Base-by-base conservation (phyloP, 352 stramenopile species). In the Peronosclerospora sorghi region DNA sequence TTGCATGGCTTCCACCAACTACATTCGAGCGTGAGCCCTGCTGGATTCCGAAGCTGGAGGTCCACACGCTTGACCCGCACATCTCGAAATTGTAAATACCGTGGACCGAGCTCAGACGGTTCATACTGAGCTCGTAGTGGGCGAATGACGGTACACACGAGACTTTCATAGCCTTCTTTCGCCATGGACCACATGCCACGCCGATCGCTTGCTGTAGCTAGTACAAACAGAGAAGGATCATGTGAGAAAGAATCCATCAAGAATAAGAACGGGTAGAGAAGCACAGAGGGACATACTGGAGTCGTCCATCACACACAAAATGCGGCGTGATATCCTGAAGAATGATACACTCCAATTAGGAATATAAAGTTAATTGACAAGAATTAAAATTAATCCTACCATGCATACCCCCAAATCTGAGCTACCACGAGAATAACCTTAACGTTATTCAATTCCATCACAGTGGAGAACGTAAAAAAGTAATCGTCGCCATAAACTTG, bases 171-270 rank as follows among this genome's bases (percentile, higher is more conserved):
- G 8, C 73, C 75, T 42, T 86, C 68, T 39, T 86, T 87, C 53
- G 88, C 73, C 62, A 83, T 83, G 9, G 70, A 58, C 76, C 75
- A 88, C 62, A 91, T 74, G 42, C 79, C 60, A n/a, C 73, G 69
- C n/a, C 65, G 65, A 19, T 83, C 68, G 29, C 53, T 41, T 9
- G 54, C 58, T 13, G 55, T 68, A n/a, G 58, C 61, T 73, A 28
- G 9, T 12, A 35, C 7, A 41, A 20, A 7, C 2, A 41, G 23
- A 51, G 35, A 24, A 56, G 8, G 48, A n/a, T 2, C 13, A 35
- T n/a, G n/a, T n/a, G n/a, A 17, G 30, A 2, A 17, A 17, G 15
- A 14, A 15, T 8, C 2, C 15, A 29, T 59, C n/a, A 61, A 34
- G 10, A 30, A 36, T 15, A 6, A 2, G 10, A 5, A 23, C 12